These are phyloP conservation scores for Climacium dendroides DNA, from an alignment of 225 moss, liverwort and hornwort species.

Conservation along the genomic window DNA sequence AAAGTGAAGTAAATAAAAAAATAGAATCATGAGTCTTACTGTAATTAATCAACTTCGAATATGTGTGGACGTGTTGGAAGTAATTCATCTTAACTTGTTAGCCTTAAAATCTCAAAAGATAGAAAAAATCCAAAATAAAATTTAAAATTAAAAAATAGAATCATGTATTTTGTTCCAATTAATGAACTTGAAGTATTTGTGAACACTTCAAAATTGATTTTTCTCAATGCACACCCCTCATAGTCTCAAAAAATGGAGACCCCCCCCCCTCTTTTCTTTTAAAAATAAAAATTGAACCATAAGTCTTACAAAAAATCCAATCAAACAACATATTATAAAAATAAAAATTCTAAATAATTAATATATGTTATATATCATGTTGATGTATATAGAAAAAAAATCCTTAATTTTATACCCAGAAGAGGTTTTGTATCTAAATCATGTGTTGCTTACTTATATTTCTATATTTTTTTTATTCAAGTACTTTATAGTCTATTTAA, in stretches of 20 bases:
- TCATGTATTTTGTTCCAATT: neutral
- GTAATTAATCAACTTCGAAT: too few species aligned
- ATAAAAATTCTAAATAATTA: neutral
- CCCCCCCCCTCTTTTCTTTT: fast-evolving
- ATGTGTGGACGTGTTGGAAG: too few species aligned
- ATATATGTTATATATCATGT: neutral
- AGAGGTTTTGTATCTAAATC: neutral
- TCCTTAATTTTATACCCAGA: too few species aligned
- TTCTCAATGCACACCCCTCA: too few species aligned
- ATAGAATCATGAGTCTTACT: too few species aligned
- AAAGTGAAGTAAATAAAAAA: too few species aligned
- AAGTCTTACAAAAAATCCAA: neutral
- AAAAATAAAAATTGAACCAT: neutral
- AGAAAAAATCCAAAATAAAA: fast-evolving
- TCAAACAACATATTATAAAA: neutral
- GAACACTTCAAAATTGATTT: neutral
- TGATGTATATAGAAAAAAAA: too few species aligned
- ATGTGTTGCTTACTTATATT: neutral
- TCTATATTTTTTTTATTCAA: neutral
- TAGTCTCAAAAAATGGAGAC: too few species aligned
- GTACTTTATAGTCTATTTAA: too few species aligned
- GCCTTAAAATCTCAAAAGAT: neutral
- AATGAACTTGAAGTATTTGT: neutral
- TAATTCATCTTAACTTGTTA: too few species aligned
- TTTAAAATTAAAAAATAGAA: neutral